Conservation (phyloP, 306 rosid genomes). For the Trifolium repens region DNA sequence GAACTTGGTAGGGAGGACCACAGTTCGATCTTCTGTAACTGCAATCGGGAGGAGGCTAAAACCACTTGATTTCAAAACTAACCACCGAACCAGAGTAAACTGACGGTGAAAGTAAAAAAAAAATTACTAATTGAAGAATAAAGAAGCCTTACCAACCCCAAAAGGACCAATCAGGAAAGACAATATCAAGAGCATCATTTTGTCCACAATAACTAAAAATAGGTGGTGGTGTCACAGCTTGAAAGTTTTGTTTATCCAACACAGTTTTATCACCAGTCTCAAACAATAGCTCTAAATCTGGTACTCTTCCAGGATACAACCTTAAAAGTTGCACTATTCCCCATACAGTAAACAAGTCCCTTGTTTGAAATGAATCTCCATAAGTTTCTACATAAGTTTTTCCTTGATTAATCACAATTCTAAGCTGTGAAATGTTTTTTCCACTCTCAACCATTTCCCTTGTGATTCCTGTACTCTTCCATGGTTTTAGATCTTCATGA, state of each 20-base stretch:
- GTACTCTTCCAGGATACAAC: constrained; percentile 54
- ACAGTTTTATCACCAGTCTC: constrained; percentile 47
- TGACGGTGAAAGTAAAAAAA: no score
- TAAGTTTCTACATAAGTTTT: constrained; percentile 45
- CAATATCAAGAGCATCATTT: constrained; percentile 46
- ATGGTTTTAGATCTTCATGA: constrained; percentile 58
- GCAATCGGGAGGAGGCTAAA: no score
- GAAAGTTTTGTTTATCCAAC: constrained; percentile 28
- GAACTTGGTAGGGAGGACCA: no score
- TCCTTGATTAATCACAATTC: constrained; percentile 51
- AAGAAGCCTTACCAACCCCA: constrained; percentile 64
- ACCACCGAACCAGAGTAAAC: no score
- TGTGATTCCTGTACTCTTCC: constrained; percentile 56
- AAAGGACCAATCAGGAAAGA: constrained; percentile 64
- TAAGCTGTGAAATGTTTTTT: constrained; percentile 38
- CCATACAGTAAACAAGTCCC: constrained; percentile 59
- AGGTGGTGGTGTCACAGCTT: constrained; percentile 44
- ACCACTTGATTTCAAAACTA: no score
- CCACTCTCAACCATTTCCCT: constrained; percentile 48
- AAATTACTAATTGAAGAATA: background rate
- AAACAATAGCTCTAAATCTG: constrained; percentile 59
- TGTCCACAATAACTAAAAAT: constrained; percentile 57
- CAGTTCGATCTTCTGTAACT: no score
- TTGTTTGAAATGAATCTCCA: constrained; percentile 41
- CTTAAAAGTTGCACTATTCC: constrained; percentile 58